Base-by-base conservation (phyloP, 441 rosid genomes). In the Pelargonium citronellum region DNA sequence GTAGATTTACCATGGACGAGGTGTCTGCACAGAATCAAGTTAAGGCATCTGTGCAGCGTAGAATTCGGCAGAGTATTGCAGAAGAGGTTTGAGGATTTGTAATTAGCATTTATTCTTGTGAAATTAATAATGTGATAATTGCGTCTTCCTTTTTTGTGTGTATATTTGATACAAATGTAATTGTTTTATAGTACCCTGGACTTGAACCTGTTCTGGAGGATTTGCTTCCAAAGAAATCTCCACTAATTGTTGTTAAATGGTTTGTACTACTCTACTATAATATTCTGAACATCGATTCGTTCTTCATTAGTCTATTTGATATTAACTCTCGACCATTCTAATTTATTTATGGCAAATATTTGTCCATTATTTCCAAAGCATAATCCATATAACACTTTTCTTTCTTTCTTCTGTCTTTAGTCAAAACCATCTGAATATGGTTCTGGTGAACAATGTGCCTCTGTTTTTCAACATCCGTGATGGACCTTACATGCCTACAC, bases 401-500 rank as follows among this genome's bases (percentile, higher is more conserved):
- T 58, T 61, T 65, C 37, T 66, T 16, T 62, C 68, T 62, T 62
- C 0, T 8, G 12, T 51, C 6, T 65, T 67, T 20, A 95, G 99
- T 78, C 99, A 87, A 73, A 90, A 95, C 79, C 99, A 95, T 83
- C 75, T 95, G 80, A 92, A 91, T 78, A 80, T 95, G 79, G 96
- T 95, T 66, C 73, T 89, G 83, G 95, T 92, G 83, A 92, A 92
- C 81, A 90, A 78, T 72, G 90, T 95, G 60, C 97, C 99, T 0
- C 77, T 95, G 71, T 95, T 95, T 80, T 95, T 95, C 87, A 92
- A 94, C 75, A 82, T 95, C 72, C 94, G 97, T 47, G 98, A 92
- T 27, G 98, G 99, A 68, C 98, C 97, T 67, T 92, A 95, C 83
- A 95, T 95, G 99, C 99, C 99, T 73, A 95, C 99, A 7, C 74